Conservation (phyloP, 2,329 filamentous ascomycete species). For the Microcyclospora pomicola region DNA sequence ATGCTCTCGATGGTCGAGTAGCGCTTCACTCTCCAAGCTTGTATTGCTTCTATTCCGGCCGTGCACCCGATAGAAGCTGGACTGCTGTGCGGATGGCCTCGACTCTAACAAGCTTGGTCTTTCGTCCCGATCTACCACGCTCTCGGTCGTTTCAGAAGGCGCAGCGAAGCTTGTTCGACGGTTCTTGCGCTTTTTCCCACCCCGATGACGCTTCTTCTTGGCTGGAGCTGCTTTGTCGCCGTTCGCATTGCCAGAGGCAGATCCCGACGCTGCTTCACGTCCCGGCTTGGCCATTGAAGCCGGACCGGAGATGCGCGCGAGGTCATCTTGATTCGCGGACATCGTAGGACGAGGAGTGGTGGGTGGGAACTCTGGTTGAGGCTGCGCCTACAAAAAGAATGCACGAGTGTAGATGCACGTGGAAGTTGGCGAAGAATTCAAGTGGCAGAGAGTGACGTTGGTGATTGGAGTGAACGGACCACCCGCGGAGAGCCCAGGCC, state of each 20-base stretch:
- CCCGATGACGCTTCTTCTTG: slow-evolving; percentile 5
- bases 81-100: slow-evolving; percentile 22
- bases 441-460: no score
- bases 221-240: not conserved
- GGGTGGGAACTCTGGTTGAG: no score
- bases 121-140: slow-evolving; percentile 35
- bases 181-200: slow-evolving; percentile 4
- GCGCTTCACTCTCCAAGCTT: slow-evolving; percentile 75
- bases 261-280: not conserved
- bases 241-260: not conserved
- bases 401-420: no score
- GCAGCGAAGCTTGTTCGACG: slow-evolving; percentile 64
- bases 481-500: no score
- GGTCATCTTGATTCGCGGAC: not conserved
- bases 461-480: no score
- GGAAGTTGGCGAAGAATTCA: no score
- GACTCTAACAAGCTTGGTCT: slow-evolving; percentile 28
- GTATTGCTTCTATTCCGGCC: slow-evolving; percentile 56
- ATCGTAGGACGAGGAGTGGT: not conserved
- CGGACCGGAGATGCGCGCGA: slow-evolving; percentile 3
- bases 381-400: no score
- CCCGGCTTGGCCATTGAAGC: slow-evolving; percentile 6
- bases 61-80: slow-evolving; percentile 41
- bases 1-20: slow-evolving; percentile 66
- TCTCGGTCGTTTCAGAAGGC: slow-evolving; percentile 43